These are phyloP conservation scores for Fusarium sp. DNA, from an alignment of 2,329 filamentous ascomycete genomes.

Conservation along the genomic window DNA sequence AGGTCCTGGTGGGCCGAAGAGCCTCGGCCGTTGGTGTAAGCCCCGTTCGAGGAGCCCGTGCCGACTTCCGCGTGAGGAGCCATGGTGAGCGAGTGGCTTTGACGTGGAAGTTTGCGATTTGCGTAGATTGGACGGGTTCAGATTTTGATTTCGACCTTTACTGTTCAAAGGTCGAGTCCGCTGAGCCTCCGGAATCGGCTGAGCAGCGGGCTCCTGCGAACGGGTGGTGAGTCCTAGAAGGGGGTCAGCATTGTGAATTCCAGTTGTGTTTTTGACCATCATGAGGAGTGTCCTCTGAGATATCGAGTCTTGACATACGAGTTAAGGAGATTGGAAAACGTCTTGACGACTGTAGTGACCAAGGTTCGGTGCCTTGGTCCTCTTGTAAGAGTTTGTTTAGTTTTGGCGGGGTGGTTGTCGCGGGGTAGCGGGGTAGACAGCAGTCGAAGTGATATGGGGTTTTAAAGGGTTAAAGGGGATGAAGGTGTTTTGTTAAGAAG, in stretches of 20 bases:
- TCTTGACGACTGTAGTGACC: conserved; percentile 81
- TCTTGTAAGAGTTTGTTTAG: conserved; percentile 37
- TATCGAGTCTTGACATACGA: conserved; percentile 73
- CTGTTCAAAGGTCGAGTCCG: conserved; percentile 71
- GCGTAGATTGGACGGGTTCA: conserved; percentile 43
- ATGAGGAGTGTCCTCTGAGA: not conserved
- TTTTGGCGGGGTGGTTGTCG: conserved; percentile 38
- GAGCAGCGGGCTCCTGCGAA: conserved; percentile 97
- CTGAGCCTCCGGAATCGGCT: conserved; percentile 86
- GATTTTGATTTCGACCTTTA: conserved; percentile 59
- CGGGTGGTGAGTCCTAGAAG: conserved; percentile 85
- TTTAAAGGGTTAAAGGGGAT: conserved; percentile 16
- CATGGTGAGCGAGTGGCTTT: conserved; percentile 69
- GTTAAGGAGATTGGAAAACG: conserved; percentile 98
- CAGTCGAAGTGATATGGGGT: conserved; percentile 18
- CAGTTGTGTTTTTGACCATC: not conserved
- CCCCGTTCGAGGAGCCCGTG: conserved; percentile 69
- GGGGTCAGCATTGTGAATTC: conserved; percentile 42
- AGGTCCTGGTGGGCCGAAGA: conserved; percentile 64
- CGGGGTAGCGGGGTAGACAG: conserved; percentile 42
- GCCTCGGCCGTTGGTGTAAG: conserved; percentile 54
- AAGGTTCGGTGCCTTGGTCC: conserved; percentile 65
- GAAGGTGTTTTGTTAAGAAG: conserved; percentile 1
- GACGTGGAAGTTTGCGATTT: conserved; percentile 40
- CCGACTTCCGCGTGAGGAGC: conserved; percentile 86